These are phyloP conservation scores for Leccinum imitatum DNA, from an alignment of 768 basidiomycete species.

Conservation along the genomic window DNA sequence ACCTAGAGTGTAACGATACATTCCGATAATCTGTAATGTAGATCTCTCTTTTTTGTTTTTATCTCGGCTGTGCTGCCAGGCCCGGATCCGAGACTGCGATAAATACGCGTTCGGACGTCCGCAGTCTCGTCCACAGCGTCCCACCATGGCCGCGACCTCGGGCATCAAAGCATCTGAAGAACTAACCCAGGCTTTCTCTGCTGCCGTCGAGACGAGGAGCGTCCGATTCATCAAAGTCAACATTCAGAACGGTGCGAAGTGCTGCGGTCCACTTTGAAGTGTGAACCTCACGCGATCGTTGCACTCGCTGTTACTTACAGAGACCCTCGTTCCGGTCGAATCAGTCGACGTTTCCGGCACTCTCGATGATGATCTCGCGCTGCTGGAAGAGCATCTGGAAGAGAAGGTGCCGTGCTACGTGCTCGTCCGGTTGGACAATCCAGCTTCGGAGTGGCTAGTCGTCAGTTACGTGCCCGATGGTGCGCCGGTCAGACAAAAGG, in stretches of 20 bases:
- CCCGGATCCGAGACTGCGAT: neutral
- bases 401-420: conserved; percentile 73
- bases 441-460: conserved; percentile 65
- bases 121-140: neutral
- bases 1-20: conserved; percentile 31
- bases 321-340: conserved; percentile 63
- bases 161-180: conserved; percentile 66
- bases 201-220: conserved; percentile 48
- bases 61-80: neutral
- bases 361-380: conserved; percentile 60
- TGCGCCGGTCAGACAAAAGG: conserved; percentile 82
- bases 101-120: neutral
- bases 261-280: conserved; percentile 6
- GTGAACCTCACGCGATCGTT: conserved; percentile 24
- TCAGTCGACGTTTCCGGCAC: conserved; percentile 49
- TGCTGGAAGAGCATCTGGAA: conserved; percentile 57
- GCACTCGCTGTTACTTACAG: conserved; percentile 36
- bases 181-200: conserved; percentile 56
- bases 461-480: conserved; percentile 82
- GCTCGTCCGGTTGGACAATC: conserved; percentile 61
- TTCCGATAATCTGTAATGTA: conserved; percentile 35
- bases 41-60: conserved; percentile 16
- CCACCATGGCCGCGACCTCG: conserved; percentile 67
- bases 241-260: conserved; percentile 66
- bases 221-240: conserved; percentile 76